These are phyloP conservation scores for Fragilaria radians DNA, from an alignment of 108 stramenopile species.

Conservation along the genomic window DNA sequence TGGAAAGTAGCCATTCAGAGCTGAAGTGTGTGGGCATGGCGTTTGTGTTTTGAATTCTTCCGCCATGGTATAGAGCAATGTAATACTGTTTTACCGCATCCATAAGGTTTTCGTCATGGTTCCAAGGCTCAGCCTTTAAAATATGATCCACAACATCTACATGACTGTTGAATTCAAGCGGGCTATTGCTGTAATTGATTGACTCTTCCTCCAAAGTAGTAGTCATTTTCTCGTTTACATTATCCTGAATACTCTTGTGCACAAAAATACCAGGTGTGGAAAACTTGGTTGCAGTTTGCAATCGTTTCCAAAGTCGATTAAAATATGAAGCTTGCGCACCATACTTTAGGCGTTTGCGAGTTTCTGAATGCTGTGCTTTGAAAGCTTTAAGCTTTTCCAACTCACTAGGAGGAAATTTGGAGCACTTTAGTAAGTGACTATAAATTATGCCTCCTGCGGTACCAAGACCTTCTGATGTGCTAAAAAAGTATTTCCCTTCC, in stretches of 20 bases:
- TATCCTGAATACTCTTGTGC: neutral
- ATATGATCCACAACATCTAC: slow-evolving; percentile 25
- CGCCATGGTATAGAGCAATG: slow-evolving; percentile 30
- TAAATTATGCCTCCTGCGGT: slow-evolving; percentile 29
- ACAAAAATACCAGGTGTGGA: neutral
- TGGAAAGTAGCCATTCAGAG: slow-evolving; percentile 39
- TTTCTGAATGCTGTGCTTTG: slow-evolving; percentile 18
- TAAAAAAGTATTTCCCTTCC: slow-evolving; percentile 39
- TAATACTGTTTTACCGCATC: slow-evolving; percentile 29
- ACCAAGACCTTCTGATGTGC: slow-evolving; percentile 26
- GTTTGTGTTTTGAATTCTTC: slow-evolving; percentile 18
- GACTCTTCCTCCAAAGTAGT: neutral
- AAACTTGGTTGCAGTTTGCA: slow-evolving; percentile 9
- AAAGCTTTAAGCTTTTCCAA: slow-evolving; percentile 17
- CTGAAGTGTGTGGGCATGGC: slow-evolving; percentile 25
- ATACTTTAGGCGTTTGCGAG: slow-evolving; percentile 17
- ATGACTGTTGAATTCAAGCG: slow-evolving; percentile 21
- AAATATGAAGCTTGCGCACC: slow-evolving; percentile 42
- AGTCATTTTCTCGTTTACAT: slow-evolving; percentile 1
- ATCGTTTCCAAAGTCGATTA: slow-evolving; percentile 33
- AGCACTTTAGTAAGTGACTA: slow-evolving; percentile 33
- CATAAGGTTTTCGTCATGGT: slow-evolving; percentile 9
- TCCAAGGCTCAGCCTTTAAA: slow-evolving; percentile 18
- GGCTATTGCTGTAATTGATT: neutral
- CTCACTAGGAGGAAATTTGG: slow-evolving; percentile 11